Percentiles rank a stretch among this genome's conserved stretches.
These are phyloP conservation scores for Trichophyton equinum DNA, from an alignment of 2,329 filamentous ascomycete species.

Conservation along the genomic window DNA sequence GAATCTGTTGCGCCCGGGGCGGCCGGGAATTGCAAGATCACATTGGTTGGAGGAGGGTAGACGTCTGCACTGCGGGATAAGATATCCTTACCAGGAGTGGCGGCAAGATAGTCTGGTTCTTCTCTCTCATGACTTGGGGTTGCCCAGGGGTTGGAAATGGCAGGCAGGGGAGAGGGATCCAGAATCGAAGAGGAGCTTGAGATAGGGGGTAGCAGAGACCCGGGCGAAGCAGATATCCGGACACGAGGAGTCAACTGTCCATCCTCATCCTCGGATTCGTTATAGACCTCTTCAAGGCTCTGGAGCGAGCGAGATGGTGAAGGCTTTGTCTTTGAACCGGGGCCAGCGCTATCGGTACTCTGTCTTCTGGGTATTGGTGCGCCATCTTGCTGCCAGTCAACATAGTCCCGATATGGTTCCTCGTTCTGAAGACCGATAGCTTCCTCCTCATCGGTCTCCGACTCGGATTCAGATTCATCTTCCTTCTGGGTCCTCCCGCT, in stretches of 20 bases:
- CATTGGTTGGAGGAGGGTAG: conserved; percentile 19
- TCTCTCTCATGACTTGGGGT: conserved; percentile 11
- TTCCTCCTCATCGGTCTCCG: conserved; percentile 51
- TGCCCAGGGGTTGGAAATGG: conserved; percentile 28
- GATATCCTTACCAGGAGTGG: neutral
- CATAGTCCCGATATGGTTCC: conserved; percentile 26
- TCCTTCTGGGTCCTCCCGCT: conserved; percentile 55
- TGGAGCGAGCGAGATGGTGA: conserved; percentile 25
- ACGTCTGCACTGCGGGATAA: conserved; percentile 17
- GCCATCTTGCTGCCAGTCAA: conserved; percentile 16
- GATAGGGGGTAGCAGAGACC: conserved; percentile 24
- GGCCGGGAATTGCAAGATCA: conserved; percentile 29
- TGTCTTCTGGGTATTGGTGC: neutral
- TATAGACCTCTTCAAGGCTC: conserved; percentile 19
- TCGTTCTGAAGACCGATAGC: conserved; percentile 30
- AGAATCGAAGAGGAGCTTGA: conserved; percentile 22
- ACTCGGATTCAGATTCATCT: conserved; percentile 50
- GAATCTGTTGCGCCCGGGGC: conserved; percentile 25
- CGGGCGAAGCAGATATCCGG: conserved; percentile 21
- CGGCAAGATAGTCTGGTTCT: neutral
- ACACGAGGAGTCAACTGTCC: conserved; percentile 23
- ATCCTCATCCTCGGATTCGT: conserved; percentile 19
- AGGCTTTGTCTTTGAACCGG: conserved; percentile 6
- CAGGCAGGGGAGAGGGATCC: conserved; percentile 20
- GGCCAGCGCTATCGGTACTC: neutral